Base-by-base conservation (phyloP, 371 early-diverging fungal species). In the Phascolomyces articulosus region DNA sequence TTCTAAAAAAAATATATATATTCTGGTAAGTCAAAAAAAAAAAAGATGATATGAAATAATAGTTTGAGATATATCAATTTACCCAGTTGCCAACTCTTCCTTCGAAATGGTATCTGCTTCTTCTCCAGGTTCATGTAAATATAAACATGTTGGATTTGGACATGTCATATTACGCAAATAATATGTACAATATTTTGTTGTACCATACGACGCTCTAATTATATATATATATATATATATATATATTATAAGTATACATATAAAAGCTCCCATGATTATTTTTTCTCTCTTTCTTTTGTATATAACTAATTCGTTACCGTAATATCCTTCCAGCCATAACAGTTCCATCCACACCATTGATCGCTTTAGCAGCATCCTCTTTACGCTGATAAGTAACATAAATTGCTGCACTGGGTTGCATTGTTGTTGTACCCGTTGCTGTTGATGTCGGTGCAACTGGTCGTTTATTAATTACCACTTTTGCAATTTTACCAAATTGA, bases 121-220 rank as follows among this genome's bases (percentile, higher is more conserved):
- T 65, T 96, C 96, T 1, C 95, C 96, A 26, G 92, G 94, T 71
- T 98, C 98, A 77, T 98, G 99, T 57, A 98, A 73, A 69, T 95
- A 97, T 82, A 95, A 88, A 74, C 99, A 98, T 13, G 87, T 89
- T 11, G 94, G 91, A 69, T 95, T 97, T 66, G 93, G 96, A 72
- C 99, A 98, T 2, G 87, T 74, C 79, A 93, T 91, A 67, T 90
- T 92, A 26, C 95, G 91, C 48, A 98, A 78, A 73, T 93, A 98
- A 72, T 92, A 95, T 11, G 97, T 90, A 74, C 99, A 98, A 74
- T 98, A 98, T 75, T 97, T 97, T 40, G 98, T 98, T 18, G 98
- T 96, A 27, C 99, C 99, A 82, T 93, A 95, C 0, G 96, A 93
- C 10, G 82, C 82, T 54, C 82, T 82, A 62, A 7, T 20, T 18